These are phyloP conservation scores for Groenewaldozyma salmanticensis DNA, from an alignment of 805 yeast genomes.

Conservation along the genomic window DNA sequence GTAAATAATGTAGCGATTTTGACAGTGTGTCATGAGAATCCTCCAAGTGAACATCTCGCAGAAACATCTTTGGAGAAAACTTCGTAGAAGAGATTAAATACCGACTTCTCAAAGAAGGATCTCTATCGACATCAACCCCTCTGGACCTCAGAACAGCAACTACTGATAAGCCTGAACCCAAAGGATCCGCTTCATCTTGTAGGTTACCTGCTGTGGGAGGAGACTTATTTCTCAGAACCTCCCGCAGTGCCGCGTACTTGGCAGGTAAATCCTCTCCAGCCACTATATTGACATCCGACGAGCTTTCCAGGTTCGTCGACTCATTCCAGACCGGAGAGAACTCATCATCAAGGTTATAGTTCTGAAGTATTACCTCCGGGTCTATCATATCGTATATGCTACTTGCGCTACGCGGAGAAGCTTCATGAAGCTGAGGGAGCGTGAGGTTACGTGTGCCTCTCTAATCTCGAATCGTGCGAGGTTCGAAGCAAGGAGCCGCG, in stretches of 20 bases:
- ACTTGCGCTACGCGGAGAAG: too few relatives aligned
- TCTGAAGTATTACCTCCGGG: conserved; percentile 9
- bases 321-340: conserved; percentile 17
- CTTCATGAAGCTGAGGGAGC: too few relatives aligned
- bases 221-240: conserved; percentile 6
- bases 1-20: conserved; percentile 39
- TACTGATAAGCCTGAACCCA: conserved; percentile 43
- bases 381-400: too few relatives aligned
- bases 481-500: too few relatives aligned
- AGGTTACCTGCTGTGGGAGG: conserved; percentile 2
- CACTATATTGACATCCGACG: background rate
- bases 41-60: conserved; percentile 45
- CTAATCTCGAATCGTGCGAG: too few relatives aligned
- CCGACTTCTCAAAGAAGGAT: conserved; percentile 30
- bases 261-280: conserved; percentile 9
- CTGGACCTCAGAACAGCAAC: conserved; percentile 33
- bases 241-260: conserved; percentile 15
- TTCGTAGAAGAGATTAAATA: conserved; percentile 47
- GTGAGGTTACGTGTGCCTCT: too few relatives aligned
- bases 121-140: conserved; percentile 30
- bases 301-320: conserved; percentile 6
- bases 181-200: conserved; percentile 42
- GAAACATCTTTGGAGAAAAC: conserved; percentile 48
- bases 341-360: conserved; percentile 16
- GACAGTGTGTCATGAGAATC: conserved; percentile 44